phyloP scores from a whole-genome alignment of 2,329 filamentous ascomycete genomes.

The Paecilomyces niveus region DNA sequence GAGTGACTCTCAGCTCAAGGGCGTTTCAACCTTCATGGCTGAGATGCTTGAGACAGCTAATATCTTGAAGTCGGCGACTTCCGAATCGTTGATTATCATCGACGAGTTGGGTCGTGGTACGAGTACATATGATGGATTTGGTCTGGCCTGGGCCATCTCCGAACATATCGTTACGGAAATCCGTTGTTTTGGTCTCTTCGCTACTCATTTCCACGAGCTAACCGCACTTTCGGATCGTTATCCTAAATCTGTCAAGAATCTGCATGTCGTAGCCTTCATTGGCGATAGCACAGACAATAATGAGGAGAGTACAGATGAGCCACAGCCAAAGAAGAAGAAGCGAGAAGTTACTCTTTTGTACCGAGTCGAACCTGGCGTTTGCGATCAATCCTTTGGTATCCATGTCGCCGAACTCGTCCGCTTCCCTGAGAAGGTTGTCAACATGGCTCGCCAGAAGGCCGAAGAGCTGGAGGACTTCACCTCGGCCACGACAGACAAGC shows the following conservation, averaged over 20 bases:
- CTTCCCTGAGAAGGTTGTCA: constrained; percentile 94
- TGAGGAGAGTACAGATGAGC: constrained; percentile 27
- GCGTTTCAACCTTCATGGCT: constrained; percentile 98
- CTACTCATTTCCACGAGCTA: constrained; percentile 96
- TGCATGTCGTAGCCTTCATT: constrained; percentile 96
- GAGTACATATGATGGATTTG: constrained; percentile 96
- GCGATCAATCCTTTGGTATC: constrained; percentile 96
- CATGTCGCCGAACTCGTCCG: constrained; percentile 95
- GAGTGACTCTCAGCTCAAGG: constrained; percentile 93
- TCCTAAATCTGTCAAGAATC: constrained; percentile 72
- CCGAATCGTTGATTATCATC: constrained; percentile 95
- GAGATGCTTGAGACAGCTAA: constrained; percentile 99
- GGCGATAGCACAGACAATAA: constrained; percentile 44
- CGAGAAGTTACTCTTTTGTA: constrained; percentile 89
- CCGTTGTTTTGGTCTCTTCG: constrained; percentile 87
- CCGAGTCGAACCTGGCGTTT: constrained; percentile 91
- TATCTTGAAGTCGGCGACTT: constrained; percentile 92
- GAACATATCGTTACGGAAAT: constrained; percentile 97
- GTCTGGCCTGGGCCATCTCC: constrained; percentile 97
- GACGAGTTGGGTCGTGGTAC: constrained; percentile 95
- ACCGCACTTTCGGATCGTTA: constrained; percentile 84
- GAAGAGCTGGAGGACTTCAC: constrained; percentile 94
- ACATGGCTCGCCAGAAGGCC: constrained; percentile 98
- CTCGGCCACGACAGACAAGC: constrained; percentile 28
- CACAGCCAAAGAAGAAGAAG: constrained; percentile 46